A percentile compares a stretch with the other conserved stretches of the same genome.
Conservation (phyloP, 225 moss, liverwort and hornwort genomes). For the Straminergon stramineum region DNA sequence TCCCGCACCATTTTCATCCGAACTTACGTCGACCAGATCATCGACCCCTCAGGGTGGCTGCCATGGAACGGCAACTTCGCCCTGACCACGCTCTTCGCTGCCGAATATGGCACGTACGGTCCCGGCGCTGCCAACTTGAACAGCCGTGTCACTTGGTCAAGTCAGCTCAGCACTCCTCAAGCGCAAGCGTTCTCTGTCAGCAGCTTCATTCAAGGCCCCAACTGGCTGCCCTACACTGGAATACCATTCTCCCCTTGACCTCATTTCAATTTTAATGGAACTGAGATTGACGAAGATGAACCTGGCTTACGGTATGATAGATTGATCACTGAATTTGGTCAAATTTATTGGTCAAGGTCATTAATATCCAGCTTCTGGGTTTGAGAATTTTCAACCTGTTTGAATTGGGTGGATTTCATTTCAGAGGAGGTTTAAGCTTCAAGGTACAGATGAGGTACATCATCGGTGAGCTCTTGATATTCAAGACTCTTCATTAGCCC, state of each 20-base stretch:
- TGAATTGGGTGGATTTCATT: neutral
- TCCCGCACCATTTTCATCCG: constrained; percentile 47
- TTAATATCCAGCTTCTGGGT: neutral
- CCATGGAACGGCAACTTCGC: constrained; percentile 51
- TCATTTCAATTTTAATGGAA: neutral
- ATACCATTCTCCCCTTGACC: constrained; percentile 35
- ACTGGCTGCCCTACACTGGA: constrained; percentile 29
- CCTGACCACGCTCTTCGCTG: constrained; percentile 38
- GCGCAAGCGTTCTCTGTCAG: constrained; percentile 40
- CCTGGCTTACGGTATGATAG: neutral
- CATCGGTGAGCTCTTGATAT: neutral
- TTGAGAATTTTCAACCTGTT: neutral
- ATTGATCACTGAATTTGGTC: neutral
- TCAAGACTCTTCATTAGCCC: neutral
- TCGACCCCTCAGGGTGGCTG: constrained; percentile 44
- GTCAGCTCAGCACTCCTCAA: constrained; percentile 33
- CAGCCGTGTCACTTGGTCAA: constrained; percentile 43
- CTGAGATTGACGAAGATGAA: neutral
- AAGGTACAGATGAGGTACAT: neutral
- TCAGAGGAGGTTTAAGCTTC: neutral
- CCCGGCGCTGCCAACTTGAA: constrained; percentile 43
- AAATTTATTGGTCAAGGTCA: neutral
- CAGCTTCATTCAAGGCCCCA: constrained; percentile 44
- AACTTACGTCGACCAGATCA: constrained; percentile 47
- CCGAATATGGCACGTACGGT: constrained; percentile 41